Evolutionary conservation across 1,139 yeast species (phyloP).

Genomic region (Kurtzmaniella quercitrusa): DNA sequence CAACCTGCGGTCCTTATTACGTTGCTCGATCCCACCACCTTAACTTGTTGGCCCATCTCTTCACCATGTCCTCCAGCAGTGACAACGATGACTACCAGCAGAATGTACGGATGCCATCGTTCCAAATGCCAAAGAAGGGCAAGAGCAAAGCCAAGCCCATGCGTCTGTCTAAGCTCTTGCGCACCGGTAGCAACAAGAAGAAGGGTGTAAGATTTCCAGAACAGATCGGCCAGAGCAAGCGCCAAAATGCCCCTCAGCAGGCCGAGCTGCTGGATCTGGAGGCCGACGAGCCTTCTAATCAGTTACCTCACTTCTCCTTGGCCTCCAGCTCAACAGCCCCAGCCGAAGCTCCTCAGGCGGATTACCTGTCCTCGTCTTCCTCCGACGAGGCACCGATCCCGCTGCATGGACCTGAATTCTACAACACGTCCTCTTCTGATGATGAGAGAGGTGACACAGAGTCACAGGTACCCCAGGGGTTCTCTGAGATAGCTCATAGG

Average conservation of each 20-base stretch:
- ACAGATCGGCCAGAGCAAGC: not conserved
- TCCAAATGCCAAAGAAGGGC: not conserved
- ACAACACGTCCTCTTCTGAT: not conserved
- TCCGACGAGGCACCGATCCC: not conserved
- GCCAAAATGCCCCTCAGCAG: not conserved
- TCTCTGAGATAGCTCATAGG: not conserved
- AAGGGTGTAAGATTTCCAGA: not conserved
- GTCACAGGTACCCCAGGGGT: not conserved
- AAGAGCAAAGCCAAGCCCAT: not conserved
- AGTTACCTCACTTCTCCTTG: not conserved
- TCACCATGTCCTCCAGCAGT: constrained; percentile 2
- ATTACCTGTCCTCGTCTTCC: not conserved
- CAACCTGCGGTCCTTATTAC: not conserved
- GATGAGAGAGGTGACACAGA: not conserved
- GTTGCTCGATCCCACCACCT: not conserved
- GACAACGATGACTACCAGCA: constrained; percentile 1
- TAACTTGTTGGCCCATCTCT: not conserved
- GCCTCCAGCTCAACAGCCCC: not conserved
- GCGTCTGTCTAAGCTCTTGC: not conserved
- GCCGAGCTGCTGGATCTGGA: constrained; percentile 6
- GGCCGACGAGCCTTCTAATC: constrained; percentile 6
- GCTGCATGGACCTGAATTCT: not conserved
- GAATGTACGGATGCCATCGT: not conserved
- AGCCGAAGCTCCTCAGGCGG: not conserved
- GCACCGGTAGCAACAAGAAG: not conserved